phyloP scores from a whole-genome alignment of 352 stramenopile genomes.

The Phytophthora nicotianae region DNA sequence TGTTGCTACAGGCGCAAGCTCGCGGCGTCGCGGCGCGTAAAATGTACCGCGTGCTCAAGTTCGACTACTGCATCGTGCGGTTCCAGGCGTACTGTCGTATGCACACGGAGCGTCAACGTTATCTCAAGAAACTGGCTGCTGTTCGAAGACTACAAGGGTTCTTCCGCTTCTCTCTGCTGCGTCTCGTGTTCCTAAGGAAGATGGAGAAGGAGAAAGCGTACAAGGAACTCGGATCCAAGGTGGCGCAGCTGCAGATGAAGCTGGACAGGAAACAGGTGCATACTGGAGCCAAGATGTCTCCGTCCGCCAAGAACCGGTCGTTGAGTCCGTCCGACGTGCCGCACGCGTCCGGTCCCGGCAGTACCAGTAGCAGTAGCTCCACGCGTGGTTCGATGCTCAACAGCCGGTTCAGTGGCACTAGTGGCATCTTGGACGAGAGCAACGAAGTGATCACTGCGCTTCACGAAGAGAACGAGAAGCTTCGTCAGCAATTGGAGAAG shows the following conservation, averaged over 20 bases:
- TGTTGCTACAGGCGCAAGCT: constrained; percentile 65
- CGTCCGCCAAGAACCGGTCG: constrained; percentile 41
- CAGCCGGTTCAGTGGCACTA: constrained; percentile 65
- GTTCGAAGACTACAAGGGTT: constrained; percentile 73
- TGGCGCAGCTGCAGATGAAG: constrained; percentile 72
- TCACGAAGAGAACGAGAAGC: constrained; percentile 81
- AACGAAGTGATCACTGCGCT: constrained; percentile 88
- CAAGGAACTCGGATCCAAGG: constrained; percentile 74
- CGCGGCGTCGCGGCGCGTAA: constrained; percentile 67
- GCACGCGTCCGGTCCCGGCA: constrained; percentile 18
- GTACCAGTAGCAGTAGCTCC: constrained; percentile 37
- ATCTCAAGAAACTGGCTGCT: constrained; percentile 55
- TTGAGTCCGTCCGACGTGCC: constrained; percentile 32
- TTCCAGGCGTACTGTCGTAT: constrained; percentile 77
- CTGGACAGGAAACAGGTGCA: constrained; percentile 65
- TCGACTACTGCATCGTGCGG: constrained; percentile 76
- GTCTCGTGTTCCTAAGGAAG: constrained; percentile 73
- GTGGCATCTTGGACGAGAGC: constrained; percentile 83
- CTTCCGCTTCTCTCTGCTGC: constrained; percentile 77
- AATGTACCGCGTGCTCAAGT: constrained; percentile 70
- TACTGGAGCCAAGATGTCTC: constrained; percentile 45
- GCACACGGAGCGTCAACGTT: constrained; percentile 55
- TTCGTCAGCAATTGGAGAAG: constrained; percentile 74
- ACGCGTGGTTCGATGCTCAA: constrained; percentile 57
- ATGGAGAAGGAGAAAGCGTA: constrained; percentile 87